Evolutionary conservation across 192 early-diverging fungal genomes (phyloP).

Genomic region (Funneliformis geosporum): DNA sequence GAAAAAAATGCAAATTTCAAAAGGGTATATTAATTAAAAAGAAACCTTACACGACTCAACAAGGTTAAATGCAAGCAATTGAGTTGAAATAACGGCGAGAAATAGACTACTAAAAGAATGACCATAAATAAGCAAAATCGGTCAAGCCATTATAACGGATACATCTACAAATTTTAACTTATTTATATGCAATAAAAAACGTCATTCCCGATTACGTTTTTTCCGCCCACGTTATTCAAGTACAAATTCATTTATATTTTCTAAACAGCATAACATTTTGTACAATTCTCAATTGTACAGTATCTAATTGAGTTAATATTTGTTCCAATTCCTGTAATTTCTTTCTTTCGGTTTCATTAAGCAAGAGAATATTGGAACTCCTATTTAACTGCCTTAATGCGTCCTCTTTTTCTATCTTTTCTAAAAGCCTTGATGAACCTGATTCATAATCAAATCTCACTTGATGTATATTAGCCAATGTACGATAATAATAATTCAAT

Average conservation of each 20-base stretch:
- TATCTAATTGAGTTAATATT: slow-evolving; percentile 12
- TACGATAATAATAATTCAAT: not conserved
- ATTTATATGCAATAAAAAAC: too few species aligned
- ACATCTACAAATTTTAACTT: too few species aligned
- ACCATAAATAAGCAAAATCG: too few species aligned
- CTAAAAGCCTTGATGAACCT: not conserved
- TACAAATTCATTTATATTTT: slow-evolving; percentile 1
- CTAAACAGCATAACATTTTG: slow-evolving; percentile 8
- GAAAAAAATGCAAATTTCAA: too few species aligned
- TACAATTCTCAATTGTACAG: slow-evolving; percentile 15
- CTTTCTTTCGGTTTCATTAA: slow-evolving; percentile 11
- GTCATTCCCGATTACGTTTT: too few species aligned
- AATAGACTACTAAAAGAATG: too few species aligned
- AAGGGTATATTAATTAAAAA: too few species aligned
- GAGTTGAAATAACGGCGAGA: too few species aligned
- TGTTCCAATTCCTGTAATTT: slow-evolving; percentile 5
- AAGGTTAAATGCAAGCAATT: too few species aligned
- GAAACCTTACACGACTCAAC: too few species aligned
- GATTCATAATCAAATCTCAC: slow-evolving; percentile 17
- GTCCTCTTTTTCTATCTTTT: slow-evolving; percentile 23
- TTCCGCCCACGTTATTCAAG: too few species aligned
- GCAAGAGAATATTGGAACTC: not conserved
- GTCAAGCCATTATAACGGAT: too few species aligned
- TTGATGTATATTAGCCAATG: slow-evolving; percentile 23
- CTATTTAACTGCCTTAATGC: slow-evolving; percentile 18